Evolutionary conservation across 1,139 yeast genomes (phyloP).

Genomic region (Saccharomyces hybrid): DNA sequence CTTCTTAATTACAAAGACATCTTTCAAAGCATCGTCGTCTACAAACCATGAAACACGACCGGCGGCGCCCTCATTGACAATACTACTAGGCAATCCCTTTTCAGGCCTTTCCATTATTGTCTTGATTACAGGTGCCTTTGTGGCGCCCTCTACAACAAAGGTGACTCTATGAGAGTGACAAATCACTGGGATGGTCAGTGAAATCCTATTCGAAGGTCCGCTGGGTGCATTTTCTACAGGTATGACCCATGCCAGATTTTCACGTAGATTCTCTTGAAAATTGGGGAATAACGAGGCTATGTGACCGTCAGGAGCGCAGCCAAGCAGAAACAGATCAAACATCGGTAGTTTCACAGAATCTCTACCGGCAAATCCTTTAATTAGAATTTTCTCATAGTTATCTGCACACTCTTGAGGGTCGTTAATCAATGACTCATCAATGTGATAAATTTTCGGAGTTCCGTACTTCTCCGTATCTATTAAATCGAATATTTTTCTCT

Average conservation of each 20-base stretch:
- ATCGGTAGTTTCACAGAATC: conserved; percentile 92
- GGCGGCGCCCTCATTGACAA: conserved; percentile 93
- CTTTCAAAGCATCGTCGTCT: conserved; percentile 88
- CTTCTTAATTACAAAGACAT: conserved; percentile 36
- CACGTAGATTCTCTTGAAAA: conserved; percentile 74
- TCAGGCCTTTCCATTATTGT: conserved; percentile 97
- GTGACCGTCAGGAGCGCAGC: conserved; percentile 99
- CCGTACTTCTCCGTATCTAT: conserved; percentile 42
- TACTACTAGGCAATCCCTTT: conserved; percentile 88
- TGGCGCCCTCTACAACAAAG: conserved; percentile 91
- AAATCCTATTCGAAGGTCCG: conserved; percentile 82
- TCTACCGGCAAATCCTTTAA: conserved; percentile 89
- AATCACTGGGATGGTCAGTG: conserved; percentile 89
- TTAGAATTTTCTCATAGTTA: conserved; percentile 74
- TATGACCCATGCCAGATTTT: conserved; percentile 91
- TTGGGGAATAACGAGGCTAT: conserved; percentile 93
- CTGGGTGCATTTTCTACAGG: conserved; percentile 90
- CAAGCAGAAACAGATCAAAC: conserved; percentile 83
- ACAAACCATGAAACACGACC: conserved; percentile 98
- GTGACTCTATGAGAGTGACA: conserved; percentile 91
- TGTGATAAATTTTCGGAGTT: conserved; percentile 70
- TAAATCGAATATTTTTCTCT: conserved; percentile 68
- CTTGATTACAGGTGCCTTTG: conserved; percentile 88
- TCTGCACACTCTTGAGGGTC: conserved; percentile 97
- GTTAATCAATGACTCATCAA: conserved; percentile 65